phyloP scores from a whole-genome alignment of 225 moss, liverwort and hornwort genomes.

The Pseudisothecium myosuroides region DNA sequence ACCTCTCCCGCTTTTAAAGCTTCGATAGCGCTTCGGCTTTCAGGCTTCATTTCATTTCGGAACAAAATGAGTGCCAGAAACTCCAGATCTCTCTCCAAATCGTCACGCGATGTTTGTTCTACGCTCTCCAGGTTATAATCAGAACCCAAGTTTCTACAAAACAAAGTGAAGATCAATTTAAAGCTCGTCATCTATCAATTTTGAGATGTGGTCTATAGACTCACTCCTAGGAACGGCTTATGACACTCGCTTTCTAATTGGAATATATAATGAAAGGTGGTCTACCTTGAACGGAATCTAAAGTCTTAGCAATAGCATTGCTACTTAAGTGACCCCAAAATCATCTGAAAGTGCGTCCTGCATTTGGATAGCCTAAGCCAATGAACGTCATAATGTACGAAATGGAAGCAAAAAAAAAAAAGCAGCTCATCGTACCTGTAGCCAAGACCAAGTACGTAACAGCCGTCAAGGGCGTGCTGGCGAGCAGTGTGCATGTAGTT shows the following conservation, averaged over 20 bases:
- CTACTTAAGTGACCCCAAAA: background rate
- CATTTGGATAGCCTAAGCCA: background rate
- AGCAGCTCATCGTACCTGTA: slow-evolving; percentile 33
- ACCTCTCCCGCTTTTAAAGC: slow-evolving; percentile 73
- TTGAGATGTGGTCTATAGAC: background rate
- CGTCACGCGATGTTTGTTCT: slow-evolving; percentile 39
- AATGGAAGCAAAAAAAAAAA: background rate
- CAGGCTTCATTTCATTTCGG: slow-evolving; percentile 73
- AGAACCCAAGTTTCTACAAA: slow-evolving; percentile 33
- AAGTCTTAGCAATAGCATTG: background rate
- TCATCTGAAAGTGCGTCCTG: background rate
- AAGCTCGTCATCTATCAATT: background rate
- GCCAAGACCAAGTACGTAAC: slow-evolving; percentile 77
- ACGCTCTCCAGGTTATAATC: slow-evolving; percentile 25
- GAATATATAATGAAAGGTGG: background rate
- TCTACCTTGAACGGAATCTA: background rate
- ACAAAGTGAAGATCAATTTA: background rate
- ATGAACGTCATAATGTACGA: background rate
- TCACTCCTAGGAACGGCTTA: background rate
- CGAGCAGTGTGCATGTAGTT: slow-evolving; percentile 49
- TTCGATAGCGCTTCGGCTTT: slow-evolving; percentile 45
- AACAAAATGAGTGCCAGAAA: slow-evolving; percentile 69
- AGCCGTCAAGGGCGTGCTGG: slow-evolving; percentile 70
- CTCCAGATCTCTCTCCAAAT: slow-evolving; percentile 48
- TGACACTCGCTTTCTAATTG: background rate